Percentiles rank a stretch among this genome's conserved stretches.
These are phyloP conservation scores for Cystobasidium sp. DNA, from an alignment of 1,284 basidiomycete genomes.

Conservation along the genomic window DNA sequence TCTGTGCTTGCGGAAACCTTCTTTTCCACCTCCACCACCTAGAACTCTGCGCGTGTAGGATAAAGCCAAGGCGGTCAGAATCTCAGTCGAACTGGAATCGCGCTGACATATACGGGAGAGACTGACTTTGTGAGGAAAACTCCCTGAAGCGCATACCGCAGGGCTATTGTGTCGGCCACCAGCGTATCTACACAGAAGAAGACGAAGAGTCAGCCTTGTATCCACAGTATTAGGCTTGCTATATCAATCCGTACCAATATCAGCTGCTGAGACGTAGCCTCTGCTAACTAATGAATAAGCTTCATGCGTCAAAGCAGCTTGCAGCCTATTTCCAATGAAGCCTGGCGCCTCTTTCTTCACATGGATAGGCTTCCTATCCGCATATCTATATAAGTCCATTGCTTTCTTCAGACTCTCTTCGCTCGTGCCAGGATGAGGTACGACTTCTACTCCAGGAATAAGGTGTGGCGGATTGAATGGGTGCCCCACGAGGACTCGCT, in stretches of 20 bases:
- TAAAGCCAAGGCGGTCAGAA: background rate
- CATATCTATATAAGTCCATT: constrained; percentile 15
- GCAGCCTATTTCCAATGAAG: constrained; percentile 42
- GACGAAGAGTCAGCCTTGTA: no score
- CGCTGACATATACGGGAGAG: no score
- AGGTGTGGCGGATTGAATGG: constrained; percentile 45
- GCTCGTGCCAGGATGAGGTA: constrained; percentile 27
- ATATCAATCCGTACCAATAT: constrained; percentile 25
- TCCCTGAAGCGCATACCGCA: constrained; percentile 41
- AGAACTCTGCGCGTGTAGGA: constrained; percentile 27
- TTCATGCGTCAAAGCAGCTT: constrained; percentile 43
- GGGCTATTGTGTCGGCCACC: constrained; percentile 37
- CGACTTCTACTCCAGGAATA: constrained; percentile 43
- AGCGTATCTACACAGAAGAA: constrained; percentile 10
- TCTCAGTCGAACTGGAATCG: background rate
- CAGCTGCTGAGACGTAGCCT: constrained; percentile 33
- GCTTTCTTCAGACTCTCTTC: constrained; percentile 24
- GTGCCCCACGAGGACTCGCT: constrained; percentile 38
- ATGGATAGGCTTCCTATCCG: constrained; percentile 38
- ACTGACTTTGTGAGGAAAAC: constrained; percentile 42
- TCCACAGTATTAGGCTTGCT: no score
- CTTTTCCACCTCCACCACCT: constrained; percentile 39
- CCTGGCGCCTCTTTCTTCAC: constrained; percentile 33
- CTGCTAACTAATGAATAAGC: constrained; percentile 39
- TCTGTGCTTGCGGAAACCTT: constrained; percentile 35